Percentiles rank a stretch among this genome's conserved stretches.
These are phyloP conservation scores for Pilatotrama ljubarskyi DNA, from an alignment of 768 basidiomycete species.

Conservation along the genomic window DNA sequence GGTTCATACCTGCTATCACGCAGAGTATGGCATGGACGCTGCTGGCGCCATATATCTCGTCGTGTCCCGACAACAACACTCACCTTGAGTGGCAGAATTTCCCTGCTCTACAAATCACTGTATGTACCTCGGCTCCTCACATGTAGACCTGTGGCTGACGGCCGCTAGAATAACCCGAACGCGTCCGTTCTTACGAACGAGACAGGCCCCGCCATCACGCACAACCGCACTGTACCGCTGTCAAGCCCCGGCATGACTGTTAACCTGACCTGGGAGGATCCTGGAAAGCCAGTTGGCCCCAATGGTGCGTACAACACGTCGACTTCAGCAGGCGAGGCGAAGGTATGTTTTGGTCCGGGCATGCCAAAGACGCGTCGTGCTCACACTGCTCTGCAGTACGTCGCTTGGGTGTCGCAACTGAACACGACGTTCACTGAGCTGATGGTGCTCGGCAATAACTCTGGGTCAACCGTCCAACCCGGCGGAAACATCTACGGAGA, in stretches of 20 bases:
- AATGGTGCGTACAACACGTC: constrained; percentile 53
- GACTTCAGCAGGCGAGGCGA: constrained; percentile 43
- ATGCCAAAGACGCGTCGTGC: not conserved
- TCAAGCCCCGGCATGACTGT: constrained; percentile 47
- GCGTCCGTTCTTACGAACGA: constrained; percentile 33
- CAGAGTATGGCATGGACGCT: constrained; percentile 66
- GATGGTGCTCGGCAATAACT: constrained; percentile 40
- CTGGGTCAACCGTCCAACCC: constrained; percentile 52
- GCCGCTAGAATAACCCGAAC: constrained; percentile 34
- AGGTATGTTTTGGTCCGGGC: constrained; percentile 30
- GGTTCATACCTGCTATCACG: constrained; percentile 57
- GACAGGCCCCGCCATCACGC: constrained; percentile 50
- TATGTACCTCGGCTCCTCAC: constrained; percentile 22
- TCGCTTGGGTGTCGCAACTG: constrained; percentile 60
- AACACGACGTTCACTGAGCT: constrained; percentile 61
- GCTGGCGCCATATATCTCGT: constrained; percentile 50
- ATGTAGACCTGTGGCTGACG: no score
- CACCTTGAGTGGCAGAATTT: constrained; percentile 54
- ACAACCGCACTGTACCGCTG: constrained; percentile 51
- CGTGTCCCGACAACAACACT: constrained; percentile 55
- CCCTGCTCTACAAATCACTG: constrained; percentile 51
- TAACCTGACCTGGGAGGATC: constrained; percentile 53
- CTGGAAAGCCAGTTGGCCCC: constrained; percentile 52
- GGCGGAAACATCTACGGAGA: constrained; percentile 45
- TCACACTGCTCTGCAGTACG: constrained; percentile 38